Base-by-base conservation (phyloP, 352 stramenopile species). In the Phytopythium delawarense region DNA sequence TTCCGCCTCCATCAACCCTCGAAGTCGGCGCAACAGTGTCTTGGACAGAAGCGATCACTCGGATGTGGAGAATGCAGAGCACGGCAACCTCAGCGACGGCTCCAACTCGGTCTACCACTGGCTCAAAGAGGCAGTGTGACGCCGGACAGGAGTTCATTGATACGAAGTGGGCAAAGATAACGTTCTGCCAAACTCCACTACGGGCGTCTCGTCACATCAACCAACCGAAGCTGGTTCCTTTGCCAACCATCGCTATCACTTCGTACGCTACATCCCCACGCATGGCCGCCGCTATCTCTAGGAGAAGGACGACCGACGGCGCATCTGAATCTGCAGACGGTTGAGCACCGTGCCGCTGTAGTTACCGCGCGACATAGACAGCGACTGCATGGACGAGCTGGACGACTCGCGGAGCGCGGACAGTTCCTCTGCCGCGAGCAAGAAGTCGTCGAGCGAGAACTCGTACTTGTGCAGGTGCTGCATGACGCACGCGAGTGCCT, bases 391-490 rank as follows among this genome's bases (percentile, higher is more conserved):
- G 20, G 42, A 62, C 16, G 57, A 60, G 35, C 35, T 60, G 11
- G 54, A 50, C 3, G 54, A 60, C 54, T 74, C 62, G 9, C 40
- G 35, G 9, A 73, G 64, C 21, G 45, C 45, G 11, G 72, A 74
- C 20, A 85, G 68, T 39, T 89, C 82, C 54, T 89, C 82, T 13
- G 82, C 80, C 2, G 79, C 78, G 7, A 78, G 57, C 16, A 91
- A 54, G 37, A 88, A 89, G 53, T 91, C 82, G 59, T 89, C 78
- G 30, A 89, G 69, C 35, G 82, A 91, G 61, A 94, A 94, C 60
- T 94, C 79, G 64, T 85, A 94, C 63, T 92, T 94, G 64, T 81
- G 80, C 56, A 94, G 54, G 49, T 91, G 74, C 71, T 90, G 81
- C 63, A 94, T 85, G 21, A 93, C 78, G 48, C 81, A 88, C 6